Evolutionary conservation across 495 filamentous ascomycete species (phyloP).

Genomic region (Talaromyces borbonicus): DNA sequence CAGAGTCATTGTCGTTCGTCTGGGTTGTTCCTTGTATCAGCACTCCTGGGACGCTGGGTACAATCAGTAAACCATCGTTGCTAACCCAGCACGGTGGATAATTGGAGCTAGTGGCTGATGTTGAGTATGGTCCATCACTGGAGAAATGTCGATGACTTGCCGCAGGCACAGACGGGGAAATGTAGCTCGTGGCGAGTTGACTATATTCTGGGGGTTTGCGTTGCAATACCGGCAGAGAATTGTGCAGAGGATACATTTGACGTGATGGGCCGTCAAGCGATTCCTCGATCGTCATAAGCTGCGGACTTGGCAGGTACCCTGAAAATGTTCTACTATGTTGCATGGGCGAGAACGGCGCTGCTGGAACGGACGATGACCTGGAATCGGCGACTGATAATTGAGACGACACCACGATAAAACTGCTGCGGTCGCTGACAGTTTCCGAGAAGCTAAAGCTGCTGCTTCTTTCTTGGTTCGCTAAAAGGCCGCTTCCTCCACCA

Average conservation of each 20-base stretch:
- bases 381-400: neutral
- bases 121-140: neutral
- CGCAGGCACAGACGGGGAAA: neutral
- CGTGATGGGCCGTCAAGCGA: neutral
- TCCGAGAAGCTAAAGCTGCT: neutral
- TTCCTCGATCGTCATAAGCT: neutral
- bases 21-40: neutral
- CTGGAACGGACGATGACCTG: neutral
- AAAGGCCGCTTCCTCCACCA: neutral
- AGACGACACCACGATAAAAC: neutral
- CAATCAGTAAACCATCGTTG: constrained; percentile 5
- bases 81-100: constrained; percentile 4
- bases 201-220: neutral
- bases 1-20: neutral
- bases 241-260: neutral
- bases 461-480: neutral
- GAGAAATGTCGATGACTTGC: neutral
- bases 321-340: neutral
- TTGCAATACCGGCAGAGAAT: neutral
- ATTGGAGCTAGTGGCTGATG: neutral
- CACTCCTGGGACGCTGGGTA: constrained; percentile 3
- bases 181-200: neutral
- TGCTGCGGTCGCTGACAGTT: neutral
- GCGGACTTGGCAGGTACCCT: neutral
- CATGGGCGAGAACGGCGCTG: neutral